Base-by-base conservation (phyloP, 164 flowering plant genomes). In the Echeveria elegans region DNA sequence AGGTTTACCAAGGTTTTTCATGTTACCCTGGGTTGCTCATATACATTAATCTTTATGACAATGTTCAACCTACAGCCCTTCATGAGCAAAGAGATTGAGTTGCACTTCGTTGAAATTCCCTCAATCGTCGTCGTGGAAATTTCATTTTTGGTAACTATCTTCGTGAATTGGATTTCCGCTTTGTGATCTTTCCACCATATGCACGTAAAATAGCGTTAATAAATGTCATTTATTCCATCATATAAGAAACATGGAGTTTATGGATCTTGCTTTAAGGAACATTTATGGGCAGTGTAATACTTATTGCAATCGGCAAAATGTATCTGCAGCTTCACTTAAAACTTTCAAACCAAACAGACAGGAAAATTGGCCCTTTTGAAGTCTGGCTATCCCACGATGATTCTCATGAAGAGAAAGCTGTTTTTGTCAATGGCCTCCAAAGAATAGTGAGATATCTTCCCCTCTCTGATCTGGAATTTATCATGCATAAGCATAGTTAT, bases 331-430 rank as follows among this genome's bases (percentile, higher is more conserved):
- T 89, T 41, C 81, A 72, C 65, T 66, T 94, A 72, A 83, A 75
- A 66, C 88, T 94, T 64, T 69, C 76, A 67, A 94, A 91, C 75
- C 86, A 82, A 72, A 82, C 90, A 10, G 99, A 89, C n/a, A 82
- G 84, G 52, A 75, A 70, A 67, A 69, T 84, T 79, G 99, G 99
- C 19, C 97, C 96, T 5, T 91, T 94, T 73, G 86, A 91, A 76
- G 83, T 94, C 63, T 72, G 67, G 72, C 60, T 89, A 48, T 83
- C 85, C 15, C 81, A 76, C 66, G 71, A 75, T 70, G 85, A 75
- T 70, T 75, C 76, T 28, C 70, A 16, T 21, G 91, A 77, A 66
- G 92, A 88, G 75, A 84, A 82, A 70, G 82, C 72, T 77, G 81
- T 91, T 66, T 72, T 86, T 82, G 77, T 88, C 71, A 86, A 86